A percentile compares a stretch with the other conserved stretches of the same genome.
These are phyloP conservation scores for Sisymbrium irio DNA, from an alignment of 345 rosid genomes.

Conservation along the genomic window DNA sequence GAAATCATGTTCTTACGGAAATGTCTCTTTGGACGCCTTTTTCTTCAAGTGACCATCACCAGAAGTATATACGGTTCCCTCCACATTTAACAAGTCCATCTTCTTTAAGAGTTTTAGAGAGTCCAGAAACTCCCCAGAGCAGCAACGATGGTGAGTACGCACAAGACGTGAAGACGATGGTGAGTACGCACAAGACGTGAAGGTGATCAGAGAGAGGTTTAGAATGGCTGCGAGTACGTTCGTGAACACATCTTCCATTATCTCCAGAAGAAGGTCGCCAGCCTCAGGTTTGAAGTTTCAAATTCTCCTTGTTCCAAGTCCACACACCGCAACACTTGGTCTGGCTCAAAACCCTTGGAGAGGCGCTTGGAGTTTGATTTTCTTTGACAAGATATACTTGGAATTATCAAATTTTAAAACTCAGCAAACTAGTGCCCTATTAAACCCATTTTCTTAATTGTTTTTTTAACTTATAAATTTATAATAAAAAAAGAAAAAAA, in stretches of 20 bases:
- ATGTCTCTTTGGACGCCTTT: too few species aligned
- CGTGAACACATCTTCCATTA: conserved; percentile 18
- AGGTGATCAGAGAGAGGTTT: neutral
- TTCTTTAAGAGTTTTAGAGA: neutral
- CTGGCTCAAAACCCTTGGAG: neutral
- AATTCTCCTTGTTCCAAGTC: neutral
- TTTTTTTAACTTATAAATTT: too few species aligned
- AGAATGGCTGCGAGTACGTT: conserved; percentile 18
- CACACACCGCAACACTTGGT: neutral
- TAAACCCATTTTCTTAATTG: too few species aligned
- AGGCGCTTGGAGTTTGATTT: conserved; percentile 23
- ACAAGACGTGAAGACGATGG: neutral
- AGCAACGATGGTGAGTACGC: neutral
- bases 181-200: neutral
- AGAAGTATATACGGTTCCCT: too few species aligned
- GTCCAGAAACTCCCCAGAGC: neutral
- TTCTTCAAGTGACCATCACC: neutral
- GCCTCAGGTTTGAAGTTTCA: neutral
- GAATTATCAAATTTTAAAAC: neutral
- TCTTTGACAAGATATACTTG: neutral
- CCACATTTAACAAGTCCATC: neutral
- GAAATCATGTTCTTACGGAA: too few species aligned
- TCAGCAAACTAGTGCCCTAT: neutral
- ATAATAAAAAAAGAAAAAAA: neutral
- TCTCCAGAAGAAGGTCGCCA: conserved; percentile 8